A percentile compares a stretch with the other conserved stretches of the same genome.
These are phyloP conservation scores for Boletus mariae DNA, from an alignment of 1,284 basidiomycete genomes.

Conservation along the genomic window DNA sequence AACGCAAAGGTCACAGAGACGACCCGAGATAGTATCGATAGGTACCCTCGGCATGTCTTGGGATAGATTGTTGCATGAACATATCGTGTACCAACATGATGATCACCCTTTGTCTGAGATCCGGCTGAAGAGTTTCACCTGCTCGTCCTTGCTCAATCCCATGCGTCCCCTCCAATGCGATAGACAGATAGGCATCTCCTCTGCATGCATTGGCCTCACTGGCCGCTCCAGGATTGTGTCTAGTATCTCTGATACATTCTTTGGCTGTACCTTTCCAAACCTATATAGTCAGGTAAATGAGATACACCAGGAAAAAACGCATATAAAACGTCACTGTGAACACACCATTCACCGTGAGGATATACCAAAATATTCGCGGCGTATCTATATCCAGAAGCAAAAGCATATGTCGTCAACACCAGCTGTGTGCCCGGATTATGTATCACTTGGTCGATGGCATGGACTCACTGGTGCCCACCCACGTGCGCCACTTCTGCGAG, in stretches of 20 bases:
- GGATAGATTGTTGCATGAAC: too few relatives aligned
- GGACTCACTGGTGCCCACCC: constrained; percentile 77
- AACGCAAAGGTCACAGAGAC: too few relatives aligned
- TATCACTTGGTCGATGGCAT: background rate
- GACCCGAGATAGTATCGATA: too few relatives aligned
- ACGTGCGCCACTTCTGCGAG: constrained; percentile 75
- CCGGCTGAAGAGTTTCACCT: constrained; percentile 40
- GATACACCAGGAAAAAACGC: background rate
- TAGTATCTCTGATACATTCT: constrained; percentile 54
- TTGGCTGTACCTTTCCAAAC: constrained; percentile 57
- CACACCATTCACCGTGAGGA: constrained; percentile 78
- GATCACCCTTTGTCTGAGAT: constrained; percentile 33
- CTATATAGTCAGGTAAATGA: constrained; percentile 31
- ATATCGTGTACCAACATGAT: constrained; percentile 48
- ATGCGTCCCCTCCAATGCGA: constrained; percentile 73
- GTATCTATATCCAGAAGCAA: constrained; percentile 44
- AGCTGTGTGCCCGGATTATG: background rate
- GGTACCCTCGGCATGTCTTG: too few relatives aligned
- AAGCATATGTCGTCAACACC: constrained; percentile 4
- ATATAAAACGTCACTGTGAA: background rate
- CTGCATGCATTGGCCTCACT: constrained; percentile 27
- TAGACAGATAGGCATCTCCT: constrained; percentile 39
- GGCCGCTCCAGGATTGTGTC: constrained; percentile 43
- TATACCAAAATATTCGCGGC: constrained; percentile 77
- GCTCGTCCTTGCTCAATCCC: constrained; percentile 63